Evolutionary conservation across 192 early-diverging fungal species (phyloP).

Genomic region (Allomyces arbusculus): DNA sequence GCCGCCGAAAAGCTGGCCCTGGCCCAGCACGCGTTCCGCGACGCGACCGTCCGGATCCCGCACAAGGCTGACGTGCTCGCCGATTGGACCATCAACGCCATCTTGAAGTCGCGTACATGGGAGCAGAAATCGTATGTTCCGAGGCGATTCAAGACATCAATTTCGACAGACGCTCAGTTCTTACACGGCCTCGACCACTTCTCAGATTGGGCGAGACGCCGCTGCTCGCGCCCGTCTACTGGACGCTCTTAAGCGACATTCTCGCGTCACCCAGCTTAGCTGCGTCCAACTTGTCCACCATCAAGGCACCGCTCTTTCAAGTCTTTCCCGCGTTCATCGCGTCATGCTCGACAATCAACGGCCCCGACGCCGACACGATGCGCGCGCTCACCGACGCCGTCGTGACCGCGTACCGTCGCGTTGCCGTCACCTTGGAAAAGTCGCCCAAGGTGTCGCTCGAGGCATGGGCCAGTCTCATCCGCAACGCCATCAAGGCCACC

Average conservation of each 20-base stretch:
- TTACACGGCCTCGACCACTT: too few species aligned
- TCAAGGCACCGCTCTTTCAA: neutral
- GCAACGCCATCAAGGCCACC: too few species aligned
- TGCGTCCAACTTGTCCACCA: neutral
- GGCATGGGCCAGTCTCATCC: neutral
- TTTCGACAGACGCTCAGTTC: too few species aligned
- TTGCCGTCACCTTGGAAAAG: neutral
- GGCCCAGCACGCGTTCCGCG: neutral
- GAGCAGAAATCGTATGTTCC: neutral
- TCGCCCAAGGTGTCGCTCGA: neutral
- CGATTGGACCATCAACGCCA: neutral
- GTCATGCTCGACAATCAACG: neutral
- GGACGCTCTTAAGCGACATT: neutral
- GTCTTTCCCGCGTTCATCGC: neutral
- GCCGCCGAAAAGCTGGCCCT: neutral
- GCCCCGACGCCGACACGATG: neutral
- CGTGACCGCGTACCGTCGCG: neutral
- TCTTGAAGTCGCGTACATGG: neutral
- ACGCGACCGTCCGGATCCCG: neutral
- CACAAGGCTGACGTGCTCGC: neutral
- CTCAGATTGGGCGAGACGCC: neutral
- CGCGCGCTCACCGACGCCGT: neutral
- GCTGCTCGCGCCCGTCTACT: neutral
- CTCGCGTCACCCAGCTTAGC: neutral
- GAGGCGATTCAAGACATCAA: too few species aligned